Percentiles rank a stretch among this genome's conserved stretches.
Conservation (phyloP, 1,284 basidiomycete species). For the Malassezia slooffiae region DNA sequence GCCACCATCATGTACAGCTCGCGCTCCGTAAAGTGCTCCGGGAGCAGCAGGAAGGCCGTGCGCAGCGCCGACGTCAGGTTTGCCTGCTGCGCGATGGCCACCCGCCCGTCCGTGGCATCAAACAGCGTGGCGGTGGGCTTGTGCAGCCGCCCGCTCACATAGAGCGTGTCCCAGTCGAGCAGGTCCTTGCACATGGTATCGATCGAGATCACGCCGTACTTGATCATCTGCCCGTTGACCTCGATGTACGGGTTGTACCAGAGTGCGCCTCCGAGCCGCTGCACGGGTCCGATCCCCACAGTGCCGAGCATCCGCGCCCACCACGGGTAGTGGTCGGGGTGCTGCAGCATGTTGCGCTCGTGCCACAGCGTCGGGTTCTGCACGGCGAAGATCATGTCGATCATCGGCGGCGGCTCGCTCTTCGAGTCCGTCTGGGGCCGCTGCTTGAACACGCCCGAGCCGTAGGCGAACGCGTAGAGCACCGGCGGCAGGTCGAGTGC, state of each 20-base stretch:
- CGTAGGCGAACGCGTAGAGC: conserved; percentile 85
- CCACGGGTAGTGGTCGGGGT: conserved; percentile 78
- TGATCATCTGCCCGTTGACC: conserved; percentile 59
- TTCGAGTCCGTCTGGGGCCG: too few species aligned
- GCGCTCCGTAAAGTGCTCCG: conserved; percentile 59
- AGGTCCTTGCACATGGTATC: conserved; percentile 80
- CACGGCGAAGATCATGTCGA: conserved; percentile 91
- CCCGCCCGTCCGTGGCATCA: conserved; percentile 59
- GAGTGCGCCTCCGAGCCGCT: conserved; percentile 71
- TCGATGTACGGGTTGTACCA: conserved; percentile 54
- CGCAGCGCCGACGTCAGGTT: conserved; percentile 83
- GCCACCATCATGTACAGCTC: conserved; percentile 78
- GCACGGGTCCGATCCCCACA: conserved; percentile 62
- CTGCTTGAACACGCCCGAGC: conserved; percentile 84
- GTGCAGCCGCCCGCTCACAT: conserved; percentile 90
- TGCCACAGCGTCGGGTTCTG: conserved; percentile 86
- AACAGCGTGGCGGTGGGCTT: conserved; percentile 56
- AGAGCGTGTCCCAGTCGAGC: conserved; percentile 82
- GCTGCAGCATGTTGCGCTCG: conserved; percentile 79
- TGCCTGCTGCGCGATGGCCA: conserved; percentile 81
- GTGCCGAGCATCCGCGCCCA: conserved; percentile 70
- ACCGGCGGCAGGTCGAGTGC: conserved; percentile 41
- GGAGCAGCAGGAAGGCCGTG: conserved; percentile 58
- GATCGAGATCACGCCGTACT: conserved; percentile 92
- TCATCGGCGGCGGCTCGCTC: conserved; percentile 54